These are phyloP conservation scores for Polygonum aviculare DNA, from an alignment of 148 eudicot species.

Conservation along the genomic window DNA sequence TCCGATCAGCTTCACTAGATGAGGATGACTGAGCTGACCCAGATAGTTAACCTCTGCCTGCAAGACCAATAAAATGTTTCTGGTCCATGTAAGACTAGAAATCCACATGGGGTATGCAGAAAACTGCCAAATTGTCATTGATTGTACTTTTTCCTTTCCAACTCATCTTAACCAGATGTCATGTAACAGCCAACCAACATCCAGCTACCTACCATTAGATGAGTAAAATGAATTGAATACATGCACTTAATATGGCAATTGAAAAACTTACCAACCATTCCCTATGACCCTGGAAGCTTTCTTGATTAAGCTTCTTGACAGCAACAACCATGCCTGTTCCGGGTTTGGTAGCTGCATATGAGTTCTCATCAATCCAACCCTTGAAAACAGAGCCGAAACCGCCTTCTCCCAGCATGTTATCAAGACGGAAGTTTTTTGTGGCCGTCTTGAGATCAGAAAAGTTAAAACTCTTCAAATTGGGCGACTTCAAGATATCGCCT, in stretches of 20 bases:
- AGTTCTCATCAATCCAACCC: constrained; percentile 13
- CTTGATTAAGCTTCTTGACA: constrained; percentile 8
- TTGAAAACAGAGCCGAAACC: constrained; percentile 11
- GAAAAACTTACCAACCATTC: constrained; percentile 10
- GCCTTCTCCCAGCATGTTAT: constrained; percentile 10
- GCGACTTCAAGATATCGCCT: not conserved
- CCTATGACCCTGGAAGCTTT: constrained; percentile 8
- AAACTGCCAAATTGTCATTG: not conserved
- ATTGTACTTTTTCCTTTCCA: constrained; percentile 1
- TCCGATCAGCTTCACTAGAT: constrained; percentile 8
- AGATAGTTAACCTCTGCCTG: constrained; percentile 10
- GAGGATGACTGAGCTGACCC: constrained; percentile 5
- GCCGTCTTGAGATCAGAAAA: constrained; percentile 8
- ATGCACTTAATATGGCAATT: not conserved
- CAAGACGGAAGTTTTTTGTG: not conserved
- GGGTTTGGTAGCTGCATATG: not conserved
- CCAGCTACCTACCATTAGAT: not conserved
- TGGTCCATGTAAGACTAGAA: not conserved
- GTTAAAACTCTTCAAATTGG: constrained; percentile 10
- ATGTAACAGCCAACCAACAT: not conserved
- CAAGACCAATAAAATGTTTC: not conserved
- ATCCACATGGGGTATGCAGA: not conserved
- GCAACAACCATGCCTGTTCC: constrained; percentile 3
- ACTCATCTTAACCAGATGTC: constrained; percentile 5
- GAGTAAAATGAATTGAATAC: not conserved